Conservation (phyloP, 148 eudicot genomes). For the Silene uniflora region DNA sequence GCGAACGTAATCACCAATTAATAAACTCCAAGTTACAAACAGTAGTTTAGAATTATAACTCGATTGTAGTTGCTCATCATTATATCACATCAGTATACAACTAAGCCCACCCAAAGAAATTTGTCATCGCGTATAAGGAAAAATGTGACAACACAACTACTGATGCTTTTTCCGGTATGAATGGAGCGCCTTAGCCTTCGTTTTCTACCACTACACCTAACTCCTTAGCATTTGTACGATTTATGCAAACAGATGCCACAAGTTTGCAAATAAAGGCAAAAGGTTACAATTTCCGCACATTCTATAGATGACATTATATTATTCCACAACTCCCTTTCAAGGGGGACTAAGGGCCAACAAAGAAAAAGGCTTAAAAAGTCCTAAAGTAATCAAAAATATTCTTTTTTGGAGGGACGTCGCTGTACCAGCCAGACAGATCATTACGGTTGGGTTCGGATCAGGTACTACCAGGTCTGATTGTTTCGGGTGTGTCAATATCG, state of each 20-base stretch:
- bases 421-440: neutral
- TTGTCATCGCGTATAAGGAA: neutral
- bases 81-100: neutral
- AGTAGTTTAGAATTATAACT: neutral
- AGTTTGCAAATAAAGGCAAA: constrained; percentile 1
- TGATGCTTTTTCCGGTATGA: constrained; percentile 1
- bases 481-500: neutral
- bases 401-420: neutral
- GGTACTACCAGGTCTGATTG: neutral
- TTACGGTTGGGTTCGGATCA: neutral
- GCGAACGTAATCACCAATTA: neutral
- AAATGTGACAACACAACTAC: constrained; percentile 7
- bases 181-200: neutral
- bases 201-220: neutral
- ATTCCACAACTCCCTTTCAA: constrained; percentile 15
- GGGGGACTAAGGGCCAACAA: constrained; percentile 3
- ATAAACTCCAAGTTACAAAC: neutral
- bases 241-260: constrained; percentile 13
- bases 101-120: constrained; percentile 10
- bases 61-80: neutral
- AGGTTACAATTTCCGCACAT: neutral
- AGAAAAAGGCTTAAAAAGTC: neutral
- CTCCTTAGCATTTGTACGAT: neutral
- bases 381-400: constrained; percentile 10
- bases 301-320: neutral